phyloP scores from a whole-genome alignment of 1,284 basidiomycete species.

The Cutaneotrichosporon sp. region DNA sequence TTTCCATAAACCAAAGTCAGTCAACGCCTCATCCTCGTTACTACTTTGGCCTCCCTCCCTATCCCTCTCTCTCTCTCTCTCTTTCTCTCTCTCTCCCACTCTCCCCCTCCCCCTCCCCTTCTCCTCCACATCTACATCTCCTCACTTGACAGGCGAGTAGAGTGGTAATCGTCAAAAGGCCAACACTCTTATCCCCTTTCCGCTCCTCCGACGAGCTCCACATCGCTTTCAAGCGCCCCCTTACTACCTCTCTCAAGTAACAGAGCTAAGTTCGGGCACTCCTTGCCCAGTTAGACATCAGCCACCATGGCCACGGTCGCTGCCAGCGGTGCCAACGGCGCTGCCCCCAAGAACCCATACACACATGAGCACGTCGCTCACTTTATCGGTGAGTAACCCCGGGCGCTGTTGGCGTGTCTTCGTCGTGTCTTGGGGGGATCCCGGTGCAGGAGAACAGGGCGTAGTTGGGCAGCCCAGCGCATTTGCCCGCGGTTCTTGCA shows the following conservation, averaged over 20 bases:
- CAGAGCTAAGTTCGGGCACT: background rate
- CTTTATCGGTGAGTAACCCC: slow-evolving; percentile 61
- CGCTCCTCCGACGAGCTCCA: slow-evolving; percentile 1
- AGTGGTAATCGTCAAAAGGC: too few species aligned
- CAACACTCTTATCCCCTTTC: background rate
- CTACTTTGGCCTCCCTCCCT: background rate
- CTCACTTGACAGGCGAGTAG: background rate
- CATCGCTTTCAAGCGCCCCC: background rate
- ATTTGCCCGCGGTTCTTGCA: too few species aligned
- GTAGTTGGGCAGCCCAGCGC: too few species aligned
- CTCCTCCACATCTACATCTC: background rate
- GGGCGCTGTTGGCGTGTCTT: too few species aligned
- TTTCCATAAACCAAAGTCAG: too few species aligned
- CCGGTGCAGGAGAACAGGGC: too few species aligned
- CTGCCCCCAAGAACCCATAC: slow-evolving; percentile 28
- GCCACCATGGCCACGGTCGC: slow-evolving; percentile 28
- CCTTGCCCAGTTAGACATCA: background rate
- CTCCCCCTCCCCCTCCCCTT: background rate
- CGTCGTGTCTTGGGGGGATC: too few species aligned
- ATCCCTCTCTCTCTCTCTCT: background rate
- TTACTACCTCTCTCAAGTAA: background rate
- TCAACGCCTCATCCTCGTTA: background rate
- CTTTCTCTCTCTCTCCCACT: background rate
- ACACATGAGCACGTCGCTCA: slow-evolving; percentile 66
- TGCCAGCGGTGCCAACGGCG: slow-evolving; percentile 20